Base-by-base conservation (phyloP, 1,284 basidiomycete species). In the Heterobasidion occidentale region DNA sequence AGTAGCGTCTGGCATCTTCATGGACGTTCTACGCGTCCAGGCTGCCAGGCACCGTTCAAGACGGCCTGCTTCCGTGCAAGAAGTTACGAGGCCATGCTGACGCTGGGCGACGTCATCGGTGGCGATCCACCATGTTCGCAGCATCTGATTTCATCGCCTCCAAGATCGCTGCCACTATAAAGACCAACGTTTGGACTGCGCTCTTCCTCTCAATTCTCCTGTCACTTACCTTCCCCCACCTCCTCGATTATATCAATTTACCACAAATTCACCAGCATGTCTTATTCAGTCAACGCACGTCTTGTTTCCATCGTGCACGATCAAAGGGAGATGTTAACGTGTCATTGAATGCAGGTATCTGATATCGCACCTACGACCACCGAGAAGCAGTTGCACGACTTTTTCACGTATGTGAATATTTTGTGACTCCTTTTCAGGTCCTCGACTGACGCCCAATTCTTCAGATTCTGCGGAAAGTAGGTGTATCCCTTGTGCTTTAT, bases 401-500 rank as follows among this genome's bases (percentile, higher is more conserved):
- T 90, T 72, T 91, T 92, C 75, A 79, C 83, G 88, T 90, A 74
- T 59, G 77, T 73, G 44, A 27, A 35, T 47, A 8, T 54, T 55
- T 60, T 53, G 5, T 27, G 27, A 27, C 27, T 1, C 27, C 5
- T 5, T 27, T 4, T 27, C 27, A 27, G 27, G 27, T 27, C 27
- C 6, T 27, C 5, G 27, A 27, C 5, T 27, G 5, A 27, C 5
- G 27, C 27, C 27, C 6, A 4, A 27, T 17, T 20, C 45, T 4
- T 5, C 63, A 90, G 88, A 8, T 90, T 90, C 69, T 91, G 89
- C 64, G 88, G 88, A 74, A 83, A 78, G 86, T 86, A 65, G 62
- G 78, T 17, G 38, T 44, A n/a, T 34, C 33, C 50, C 51, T 35
- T 36, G 53, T 58, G 56, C 27, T 27, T 27, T 27, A 27, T 27